phyloP scores from a whole-genome alignment of 345 rosid genomes.

The Nasturtium officinale region DNA sequence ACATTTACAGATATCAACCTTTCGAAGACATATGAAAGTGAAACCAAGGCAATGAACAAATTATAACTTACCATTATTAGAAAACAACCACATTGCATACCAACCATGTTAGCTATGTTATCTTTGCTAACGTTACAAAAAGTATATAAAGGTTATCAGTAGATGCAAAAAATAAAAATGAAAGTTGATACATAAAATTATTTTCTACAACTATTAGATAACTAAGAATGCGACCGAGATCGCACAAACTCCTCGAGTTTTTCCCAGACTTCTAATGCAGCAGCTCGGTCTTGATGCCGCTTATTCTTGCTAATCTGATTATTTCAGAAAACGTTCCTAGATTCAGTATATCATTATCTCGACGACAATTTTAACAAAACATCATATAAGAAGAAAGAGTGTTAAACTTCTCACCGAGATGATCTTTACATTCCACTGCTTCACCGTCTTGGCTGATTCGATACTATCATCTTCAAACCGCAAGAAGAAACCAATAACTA shows the following conservation, averaged over 20 bases:
- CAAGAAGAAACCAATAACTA: constrained; percentile 92
- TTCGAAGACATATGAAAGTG: no score
- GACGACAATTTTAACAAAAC: not conserved
- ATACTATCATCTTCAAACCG: constrained; percentile 97
- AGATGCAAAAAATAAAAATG: constrained; percentile 13
- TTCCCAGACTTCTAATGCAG: constrained; percentile 97
- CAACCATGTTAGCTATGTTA: constrained; percentile 15
- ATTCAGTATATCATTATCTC: constrained; percentile 14
- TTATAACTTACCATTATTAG: not conserved
- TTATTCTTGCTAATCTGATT: constrained; percentile 95
- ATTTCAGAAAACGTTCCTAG: constrained; percentile 22
- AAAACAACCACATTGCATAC: constrained; percentile 26
- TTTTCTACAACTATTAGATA: constrained; percentile 24
- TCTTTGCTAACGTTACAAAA: constrained; percentile 37
- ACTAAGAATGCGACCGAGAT: constrained; percentile 74
- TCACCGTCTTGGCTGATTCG: constrained; percentile 88
- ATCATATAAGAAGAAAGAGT: not conserved
- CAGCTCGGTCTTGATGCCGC: constrained; percentile 93
- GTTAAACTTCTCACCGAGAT: constrained; percentile 64
- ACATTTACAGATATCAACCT: no score
- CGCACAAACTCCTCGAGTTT: constrained; percentile 88
- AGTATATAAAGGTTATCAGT: not conserved
- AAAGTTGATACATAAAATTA: constrained; percentile 33
- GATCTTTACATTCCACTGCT: constrained; percentile 98
- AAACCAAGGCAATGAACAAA: not conserved